Evolutionary conservation across 2,329 filamentous ascomycete species (phyloP), one percentile per base, ranked within the genome.

Genomic region (Orbilia javanica): DNA sequence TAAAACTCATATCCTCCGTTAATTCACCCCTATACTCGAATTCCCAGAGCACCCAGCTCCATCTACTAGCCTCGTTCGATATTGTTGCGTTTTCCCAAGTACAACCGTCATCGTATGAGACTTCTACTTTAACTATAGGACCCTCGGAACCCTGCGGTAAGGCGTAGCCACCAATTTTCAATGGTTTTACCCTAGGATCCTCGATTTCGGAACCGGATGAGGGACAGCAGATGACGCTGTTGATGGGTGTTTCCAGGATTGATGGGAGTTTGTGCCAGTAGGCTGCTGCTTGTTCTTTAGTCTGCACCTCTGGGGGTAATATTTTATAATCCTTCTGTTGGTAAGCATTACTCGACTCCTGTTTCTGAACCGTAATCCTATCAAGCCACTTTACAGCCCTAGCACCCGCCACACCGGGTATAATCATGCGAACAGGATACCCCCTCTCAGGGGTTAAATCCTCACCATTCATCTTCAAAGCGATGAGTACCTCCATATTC

Each of bases 371-470:
- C 42, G 93, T 92, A 76, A 97, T 88, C 80, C 88, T 90, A 85
- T 91, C 95, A 73, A 97, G 83, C 94, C 94, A 97, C 84, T 97
- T 97, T 31, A 97, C 94, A 83, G 93, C 97, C 79, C 94, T 88
- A 0, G 94, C 94, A 36, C 94, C 94, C 79, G 97, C 97, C 83
- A 97, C 93, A 0, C 94, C 94, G 0, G 94, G 94, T 1, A 97
- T 91, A 5, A 97, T 90, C 8, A 91, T 90, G 77, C 94, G 88
- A 36, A 97, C 84, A 0, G 94, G n/a, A 94, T 92, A 92, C 15
- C 94, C 94, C 81, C 97, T 94, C 82, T 97, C 94, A 0, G 93
- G 93, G 53, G 89, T 87, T 3, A 97, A 87, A 73, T 87, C 85
- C 82, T 94, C 92, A 53, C 94, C 94, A 80, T 97, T 97, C 93